phyloP scores from a whole-genome alignment of 495 filamentous ascomycete species.

The Xylaria sp. region DNA sequence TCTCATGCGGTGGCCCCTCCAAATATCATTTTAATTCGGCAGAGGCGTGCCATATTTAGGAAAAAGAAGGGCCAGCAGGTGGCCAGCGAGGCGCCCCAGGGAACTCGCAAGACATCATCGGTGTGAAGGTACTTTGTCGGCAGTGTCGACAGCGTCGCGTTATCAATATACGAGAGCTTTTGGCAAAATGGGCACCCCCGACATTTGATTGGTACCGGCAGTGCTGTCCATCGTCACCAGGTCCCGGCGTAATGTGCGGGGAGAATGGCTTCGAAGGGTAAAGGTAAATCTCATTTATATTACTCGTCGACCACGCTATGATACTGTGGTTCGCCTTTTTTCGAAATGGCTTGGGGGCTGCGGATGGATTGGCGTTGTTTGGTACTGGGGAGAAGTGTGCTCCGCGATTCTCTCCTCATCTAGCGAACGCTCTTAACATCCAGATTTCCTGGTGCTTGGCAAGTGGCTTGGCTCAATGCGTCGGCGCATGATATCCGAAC shows the following conservation, averaged over 20 bases:
- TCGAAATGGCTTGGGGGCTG: neutral
- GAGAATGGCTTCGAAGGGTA: neutral
- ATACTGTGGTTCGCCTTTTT: neutral
- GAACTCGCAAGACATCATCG: conserved; percentile 2
- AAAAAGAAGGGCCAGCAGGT: neutral
- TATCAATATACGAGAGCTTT: conserved; percentile 15
- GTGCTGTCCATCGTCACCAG: neutral
- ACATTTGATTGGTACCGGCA: conserved; percentile 21
- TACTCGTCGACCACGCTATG: conserved; percentile 31
- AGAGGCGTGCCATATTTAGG: conserved; percentile 22
- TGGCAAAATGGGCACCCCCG: conserved; percentile 16
- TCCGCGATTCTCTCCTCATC: neutral
- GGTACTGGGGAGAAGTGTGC: neutral
- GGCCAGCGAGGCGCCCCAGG: neutral
- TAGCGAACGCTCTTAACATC: neutral
- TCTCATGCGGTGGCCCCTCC: conserved; percentile 1
- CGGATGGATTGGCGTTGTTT: neutral
- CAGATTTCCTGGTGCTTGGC: conserved; percentile 12
- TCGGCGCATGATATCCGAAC: conserved; percentile 13
- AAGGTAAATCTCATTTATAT: conserved; percentile 18
- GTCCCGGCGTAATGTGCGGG: neutral
- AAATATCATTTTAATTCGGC: neutral
- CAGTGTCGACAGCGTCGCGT: conserved; percentile 10
- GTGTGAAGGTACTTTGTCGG: conserved; percentile 28
- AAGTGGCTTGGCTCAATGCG: conserved; percentile 6